Evolutionary conservation across 1,284 basidiomycete genomes (phyloP).

Genomic region (Puccinia polysora): DNA sequence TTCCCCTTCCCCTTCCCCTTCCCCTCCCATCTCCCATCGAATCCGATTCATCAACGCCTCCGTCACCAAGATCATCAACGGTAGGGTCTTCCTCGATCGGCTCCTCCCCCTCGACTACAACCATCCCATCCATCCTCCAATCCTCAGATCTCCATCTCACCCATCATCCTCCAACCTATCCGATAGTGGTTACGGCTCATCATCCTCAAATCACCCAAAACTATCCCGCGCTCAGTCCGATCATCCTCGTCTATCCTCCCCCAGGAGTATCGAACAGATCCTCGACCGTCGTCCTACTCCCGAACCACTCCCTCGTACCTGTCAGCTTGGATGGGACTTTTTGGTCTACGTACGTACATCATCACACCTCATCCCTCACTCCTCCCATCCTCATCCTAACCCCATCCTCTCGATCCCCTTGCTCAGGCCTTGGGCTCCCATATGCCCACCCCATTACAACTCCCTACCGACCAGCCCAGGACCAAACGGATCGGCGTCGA

Average conservation of each 20-base stretch:
- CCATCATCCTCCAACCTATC: not conserved
- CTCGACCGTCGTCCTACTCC: not conserved
- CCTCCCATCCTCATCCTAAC: not conserved
- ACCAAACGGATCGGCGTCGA: constrained; percentile 15
- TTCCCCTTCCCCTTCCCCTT: not conserved
- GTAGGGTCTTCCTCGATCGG: constrained; percentile 15
- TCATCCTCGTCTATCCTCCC: not conserved
- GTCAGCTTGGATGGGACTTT: constrained; percentile 34
- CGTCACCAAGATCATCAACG: constrained; percentile 23
- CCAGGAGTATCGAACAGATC: constrained; percentile 9
- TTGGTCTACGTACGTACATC: constrained; percentile 27
- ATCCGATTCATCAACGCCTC: constrained; percentile 29
- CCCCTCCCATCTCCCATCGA: too few relatives aligned
- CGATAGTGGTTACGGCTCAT: constrained; percentile 29
- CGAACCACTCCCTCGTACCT: not conserved
- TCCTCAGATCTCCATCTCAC: not conserved
- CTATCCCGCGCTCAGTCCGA: too few relatives aligned
- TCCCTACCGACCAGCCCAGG: not conserved
- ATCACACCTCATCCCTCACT: not conserved
- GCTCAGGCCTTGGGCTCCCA: constrained; percentile 34
- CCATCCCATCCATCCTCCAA: not conserved
- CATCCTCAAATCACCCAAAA: not conserved
- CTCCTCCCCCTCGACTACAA: not conserved
- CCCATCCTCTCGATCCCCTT: not conserved
- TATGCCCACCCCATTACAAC: constrained; percentile 12